Evolutionary conservation across 345 rosid species (phyloP).

Genomic region (Populus pruinosa): DNA sequence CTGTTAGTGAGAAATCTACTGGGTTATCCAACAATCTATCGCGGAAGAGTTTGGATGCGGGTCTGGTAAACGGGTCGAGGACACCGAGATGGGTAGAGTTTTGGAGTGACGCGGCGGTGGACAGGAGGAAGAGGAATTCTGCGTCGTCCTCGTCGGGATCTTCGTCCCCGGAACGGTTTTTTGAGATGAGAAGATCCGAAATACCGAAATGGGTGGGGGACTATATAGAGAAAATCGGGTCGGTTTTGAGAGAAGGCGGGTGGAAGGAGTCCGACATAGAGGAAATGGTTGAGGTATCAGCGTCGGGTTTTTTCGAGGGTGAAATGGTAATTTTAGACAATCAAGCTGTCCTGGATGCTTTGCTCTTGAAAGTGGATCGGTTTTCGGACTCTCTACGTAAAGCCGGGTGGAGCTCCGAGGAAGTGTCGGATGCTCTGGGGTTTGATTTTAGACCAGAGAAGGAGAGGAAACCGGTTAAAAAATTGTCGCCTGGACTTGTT

Average conservation of each 20-base stretch:
- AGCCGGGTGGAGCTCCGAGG: conserved; percentile 98
- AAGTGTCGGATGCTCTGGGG: conserved; percentile 80
- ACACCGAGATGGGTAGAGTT: conserved; percentile 96
- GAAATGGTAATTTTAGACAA: conserved; percentile 78
- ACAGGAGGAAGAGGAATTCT: conserved; percentile 71
- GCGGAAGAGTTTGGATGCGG: conserved; percentile 61
- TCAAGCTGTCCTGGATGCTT: conserved; percentile 73
- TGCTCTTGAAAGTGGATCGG: conserved; percentile 85
- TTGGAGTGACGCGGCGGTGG: conserved; percentile 86
- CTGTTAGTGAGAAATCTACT: conserved; percentile 58
- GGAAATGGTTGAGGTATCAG: conserved; percentile 75
- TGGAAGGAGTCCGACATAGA: conserved; percentile 79
- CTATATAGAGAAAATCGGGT: conserved; percentile 69
- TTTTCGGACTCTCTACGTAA: conserved; percentile 78
- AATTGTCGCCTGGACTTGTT: conserved; percentile 66
- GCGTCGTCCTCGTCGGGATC: conserved; percentile 47
- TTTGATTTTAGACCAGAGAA: conserved; percentile 81
- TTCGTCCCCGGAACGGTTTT: conserved; percentile 69
- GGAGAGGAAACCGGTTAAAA: conserved; percentile 67
- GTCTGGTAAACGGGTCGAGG: conserved; percentile 36
- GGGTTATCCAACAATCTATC: conserved; percentile 53
- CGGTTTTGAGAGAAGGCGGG: conserved; percentile 78
- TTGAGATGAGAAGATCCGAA: conserved; percentile 64
- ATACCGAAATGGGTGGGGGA: conserved; percentile 82
- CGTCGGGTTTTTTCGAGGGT: conserved; percentile 74